These are phyloP conservation scores for Vigna unguiculata DNA, from an alignment of 306 rosid genomes.

Conservation along the genomic window DNA sequence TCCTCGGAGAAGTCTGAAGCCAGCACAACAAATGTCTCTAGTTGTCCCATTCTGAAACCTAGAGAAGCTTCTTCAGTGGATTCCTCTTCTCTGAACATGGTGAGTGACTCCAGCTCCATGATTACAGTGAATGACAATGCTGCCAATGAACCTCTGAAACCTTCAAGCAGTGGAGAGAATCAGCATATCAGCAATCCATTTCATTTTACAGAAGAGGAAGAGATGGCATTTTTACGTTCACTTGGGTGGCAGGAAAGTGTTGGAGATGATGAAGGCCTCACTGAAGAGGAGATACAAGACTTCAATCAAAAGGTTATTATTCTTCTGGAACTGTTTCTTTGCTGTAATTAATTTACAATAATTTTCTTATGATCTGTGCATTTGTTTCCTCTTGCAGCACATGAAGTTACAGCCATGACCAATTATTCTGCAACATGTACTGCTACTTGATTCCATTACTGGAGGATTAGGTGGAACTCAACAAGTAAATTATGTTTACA, in stretches of 20 bases:
- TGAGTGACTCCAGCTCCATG: constrained; percentile 18
- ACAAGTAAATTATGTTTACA: constrained; percentile 6
- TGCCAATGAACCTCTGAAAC: constrained; percentile 26
- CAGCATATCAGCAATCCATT: background rate
- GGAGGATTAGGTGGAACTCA: constrained; percentile 22
- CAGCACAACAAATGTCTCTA: constrained; percentile 1
- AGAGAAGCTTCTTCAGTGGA: constrained; percentile 10
- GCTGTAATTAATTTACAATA: background rate
- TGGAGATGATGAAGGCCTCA: constrained; percentile 50
- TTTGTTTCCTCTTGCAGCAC: constrained; percentile 44
- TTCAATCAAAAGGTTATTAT: constrained; percentile 46
- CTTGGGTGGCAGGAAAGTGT: constrained; percentile 54
- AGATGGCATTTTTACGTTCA: constrained; percentile 50
- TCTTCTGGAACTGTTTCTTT: background rate
- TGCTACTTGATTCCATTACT: constrained; percentile 22
- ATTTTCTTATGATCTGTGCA: background rate
- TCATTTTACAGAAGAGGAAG: constrained; percentile 46
- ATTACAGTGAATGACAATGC: background rate
- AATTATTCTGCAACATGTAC: constrained; percentile 13
- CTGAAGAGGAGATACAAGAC: constrained; percentile 50
- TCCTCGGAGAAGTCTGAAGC: constrained; percentile 23
- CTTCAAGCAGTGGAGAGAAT: constrained; percentile 39
- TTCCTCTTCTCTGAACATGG: constrained; percentile 1
- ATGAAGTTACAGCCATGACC: constrained; percentile 37
- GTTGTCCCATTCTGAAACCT: background rate